Evolutionary conservation across 2,329 filamentous ascomycete genomes (phyloP), one percentile per base, ranked within the genome.

Genomic region (Aureobasidium sp.): DNA sequence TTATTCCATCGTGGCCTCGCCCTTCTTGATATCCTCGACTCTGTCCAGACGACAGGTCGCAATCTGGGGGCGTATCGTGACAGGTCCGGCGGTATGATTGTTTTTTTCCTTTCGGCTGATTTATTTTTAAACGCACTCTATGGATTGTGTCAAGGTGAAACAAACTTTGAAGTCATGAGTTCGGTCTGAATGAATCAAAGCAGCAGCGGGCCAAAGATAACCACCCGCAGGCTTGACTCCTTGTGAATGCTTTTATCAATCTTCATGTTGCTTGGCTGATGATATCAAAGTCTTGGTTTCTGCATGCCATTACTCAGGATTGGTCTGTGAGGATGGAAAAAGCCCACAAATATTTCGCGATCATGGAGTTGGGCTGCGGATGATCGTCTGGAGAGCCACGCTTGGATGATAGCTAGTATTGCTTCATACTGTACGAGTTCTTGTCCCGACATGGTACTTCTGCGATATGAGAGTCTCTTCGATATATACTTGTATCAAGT

Each of bases 81-180:
- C 22, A 8, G 15, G 42, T 6, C 40, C 17, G 42, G 9, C 17
- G 29, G 27, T 17, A 45, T 45, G 29, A 44, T 44, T 57, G 27
- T 27, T 57, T 57, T 57, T 9, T 9, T 5, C 3, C 15, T 45
- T 33, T 57, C 19, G 53, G 39, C 27, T 22, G 15, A 40, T n/a
- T 42, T 57, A 57, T 57, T 45, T 45, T 44, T 57, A 57, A 57
- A 57, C n/a, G 11, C 8, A 53, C 45, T 33, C 29, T 33, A 50
- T 37, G n/a, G 31, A 37, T 22, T 35, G 48, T 56, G 37, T 56
- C 52, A 56, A 44, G 37, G 19, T 58, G 54, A 48, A 58, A 58
- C 54, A 37, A 47, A 29, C 17, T 14, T 24, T 37, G 8, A 14
- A 11, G 42, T 37, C 54, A 58, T 47, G 42, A 47, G 24, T 39